These are phyloP conservation scores for Aspergillus cristatus DNA, from an alignment of 495 filamentous ascomycete genomes.

Conservation along the genomic window DNA sequence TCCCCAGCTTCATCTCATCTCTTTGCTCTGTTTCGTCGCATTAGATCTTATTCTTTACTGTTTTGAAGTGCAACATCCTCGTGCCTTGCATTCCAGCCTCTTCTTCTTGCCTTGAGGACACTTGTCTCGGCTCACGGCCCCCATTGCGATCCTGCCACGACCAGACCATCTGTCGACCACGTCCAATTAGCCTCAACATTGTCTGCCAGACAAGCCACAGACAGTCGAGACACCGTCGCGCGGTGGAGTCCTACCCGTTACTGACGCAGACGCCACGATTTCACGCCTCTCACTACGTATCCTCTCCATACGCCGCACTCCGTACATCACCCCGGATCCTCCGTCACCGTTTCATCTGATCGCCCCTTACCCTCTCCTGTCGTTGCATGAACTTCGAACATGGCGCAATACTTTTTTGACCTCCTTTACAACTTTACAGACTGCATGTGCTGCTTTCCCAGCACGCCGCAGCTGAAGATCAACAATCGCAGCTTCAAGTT, in stretches of 20 bases:
- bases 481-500: constrained; percentile 95
- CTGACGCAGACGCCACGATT: too few species aligned
- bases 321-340: neutral
- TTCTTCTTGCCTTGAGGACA: neutral
- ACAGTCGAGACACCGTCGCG: neutral
- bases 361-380: too few species aligned
- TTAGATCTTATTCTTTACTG: neutral
- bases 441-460: constrained; percentile 92
- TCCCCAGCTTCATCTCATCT: too few species aligned
- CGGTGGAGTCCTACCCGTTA: too few species aligned
- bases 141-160: neutral
- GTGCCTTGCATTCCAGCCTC: neutral
- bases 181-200: too few species aligned
- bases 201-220: too few species aligned
- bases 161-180: too few species aligned
- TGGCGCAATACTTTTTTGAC: constrained; percentile 83
- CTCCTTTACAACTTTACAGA: constrained; percentile 82
- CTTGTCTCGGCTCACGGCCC: neutral
- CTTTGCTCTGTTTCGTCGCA: too few species aligned
- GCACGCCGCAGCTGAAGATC: constrained; percentile 87
- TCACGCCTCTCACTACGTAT: too few species aligned
- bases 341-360: constrained; percentile 3
- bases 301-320: too few species aligned
- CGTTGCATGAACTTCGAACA: constrained; percentile 18
- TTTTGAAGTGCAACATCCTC: too few species aligned